phyloP scores from a whole-genome alignment of 2,329 filamentous ascomycete genomes.

The Nemania sp. region DNA sequence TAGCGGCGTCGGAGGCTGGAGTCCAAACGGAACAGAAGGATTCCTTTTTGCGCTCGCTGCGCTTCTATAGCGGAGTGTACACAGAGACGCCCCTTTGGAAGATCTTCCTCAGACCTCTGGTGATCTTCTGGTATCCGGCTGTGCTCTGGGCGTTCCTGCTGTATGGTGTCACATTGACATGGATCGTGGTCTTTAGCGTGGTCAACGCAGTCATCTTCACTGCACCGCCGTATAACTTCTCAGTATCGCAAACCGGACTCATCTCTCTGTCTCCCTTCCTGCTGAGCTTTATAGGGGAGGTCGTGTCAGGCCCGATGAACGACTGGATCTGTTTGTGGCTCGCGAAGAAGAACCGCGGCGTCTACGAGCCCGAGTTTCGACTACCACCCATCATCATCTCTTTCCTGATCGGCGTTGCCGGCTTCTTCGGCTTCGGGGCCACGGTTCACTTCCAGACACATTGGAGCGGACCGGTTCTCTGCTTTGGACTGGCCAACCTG shows the following conservation, averaged over 20 bases:
- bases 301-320: slow-evolving; percentile 51
- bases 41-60: slow-evolving; percentile 41
- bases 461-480: slow-evolving; percentile 53
- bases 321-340: slow-evolving; percentile 51
- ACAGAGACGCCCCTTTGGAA: slow-evolving; percentile 46
- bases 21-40: slow-evolving; percentile 37
- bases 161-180: slow-evolving; percentile 49
- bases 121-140: slow-evolving; percentile 55
- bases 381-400: slow-evolving; percentile 47
- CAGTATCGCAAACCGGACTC: slow-evolving; percentile 52
- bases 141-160: slow-evolving; percentile 56
- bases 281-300: slow-evolving; percentile 50
- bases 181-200: slow-evolving; percentile 51
- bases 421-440: slow-evolving; percentile 54
- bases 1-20: slow-evolving; percentile 31
- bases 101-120: slow-evolving; percentile 49
- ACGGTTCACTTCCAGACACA: slow-evolving; percentile 51
- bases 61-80: slow-evolving; percentile 44
- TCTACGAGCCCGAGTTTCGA: slow-evolving; percentile 60
- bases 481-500: slow-evolving; percentile 55
- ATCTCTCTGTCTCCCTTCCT: slow-evolving; percentile 57
- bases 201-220: slow-evolving; percentile 56
- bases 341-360: slow-evolving; percentile 53
- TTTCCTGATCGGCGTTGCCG: slow-evolving; percentile 47
- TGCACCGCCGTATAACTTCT: slow-evolving; percentile 56